These are phyloP conservation scores for Hymenoscyphus linearis DNA, from an alignment of 2,329 filamentous ascomycete genomes.

Conservation along the genomic window DNA sequence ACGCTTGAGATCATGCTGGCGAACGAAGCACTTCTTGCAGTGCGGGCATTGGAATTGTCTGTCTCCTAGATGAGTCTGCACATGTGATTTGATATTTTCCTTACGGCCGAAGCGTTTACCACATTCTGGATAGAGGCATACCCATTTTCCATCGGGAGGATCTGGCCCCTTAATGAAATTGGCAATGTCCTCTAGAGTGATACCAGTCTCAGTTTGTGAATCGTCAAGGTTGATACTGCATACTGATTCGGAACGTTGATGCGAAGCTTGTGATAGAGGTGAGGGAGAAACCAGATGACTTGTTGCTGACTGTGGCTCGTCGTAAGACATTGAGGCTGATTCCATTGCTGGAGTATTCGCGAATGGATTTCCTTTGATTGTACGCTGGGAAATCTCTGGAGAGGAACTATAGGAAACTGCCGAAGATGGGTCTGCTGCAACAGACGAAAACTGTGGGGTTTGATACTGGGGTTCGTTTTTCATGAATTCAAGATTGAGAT, in stretches of 20 bases:
- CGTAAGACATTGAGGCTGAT: slow-evolving; percentile 16
- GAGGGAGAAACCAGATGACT: slow-evolving; percentile 15
- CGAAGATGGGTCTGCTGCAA: slow-evolving; percentile 35
- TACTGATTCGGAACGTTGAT: slow-evolving; percentile 55
- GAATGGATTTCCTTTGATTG: slow-evolving; percentile 40
- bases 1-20: slow-evolving; percentile 93
- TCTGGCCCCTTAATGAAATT: slow-evolving; percentile 70
- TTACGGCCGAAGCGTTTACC: slow-evolving; percentile 91
- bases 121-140: slow-evolving; percentile 72
- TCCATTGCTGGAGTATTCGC: slow-evolving; percentile 41
- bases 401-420: slow-evolving; percentile 46
- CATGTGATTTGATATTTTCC: slow-evolving; percentile 97
- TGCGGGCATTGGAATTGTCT: slow-evolving; percentile 90
- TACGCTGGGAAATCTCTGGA: slow-evolving; percentile 45
- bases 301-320: slow-evolving; percentile 15
- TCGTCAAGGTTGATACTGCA: slow-evolving; percentile 59
- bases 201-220: slow-evolving; percentile 70
- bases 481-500: slow-evolving; percentile 42
- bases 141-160: slow-evolving; percentile 69
- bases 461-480: slow-evolving; percentile 27
- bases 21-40: slow-evolving; percentile 92
- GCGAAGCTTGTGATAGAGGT: slow-evolving; percentile 31
- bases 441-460: slow-evolving; percentile 25
- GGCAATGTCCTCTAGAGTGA: slow-evolving; percentile 79
- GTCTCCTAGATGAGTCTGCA: slow-evolving; percentile 96